A percentile compares a stretch with the other conserved stretches of the same genome.
phyloP scores from a whole-genome alignment of 768 basidiomycete species.

The Termitomyces sp. region DNA sequence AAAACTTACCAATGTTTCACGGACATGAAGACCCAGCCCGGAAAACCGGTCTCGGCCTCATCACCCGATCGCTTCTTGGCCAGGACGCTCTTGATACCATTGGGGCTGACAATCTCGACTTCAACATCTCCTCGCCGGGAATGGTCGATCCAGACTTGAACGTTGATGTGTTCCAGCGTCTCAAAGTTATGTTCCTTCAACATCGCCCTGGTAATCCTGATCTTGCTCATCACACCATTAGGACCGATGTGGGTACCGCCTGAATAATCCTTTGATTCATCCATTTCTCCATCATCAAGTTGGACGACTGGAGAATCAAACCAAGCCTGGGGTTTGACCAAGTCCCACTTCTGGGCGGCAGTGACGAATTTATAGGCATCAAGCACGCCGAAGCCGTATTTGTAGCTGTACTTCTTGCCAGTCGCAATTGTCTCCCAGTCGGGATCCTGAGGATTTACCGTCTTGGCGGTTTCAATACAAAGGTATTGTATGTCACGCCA shows the following conservation, averaged over 20 bases:
- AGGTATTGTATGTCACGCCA: constrained; percentile 98
- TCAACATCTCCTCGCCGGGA: constrained; percentile 86
- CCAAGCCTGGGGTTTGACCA: constrained; percentile 95
- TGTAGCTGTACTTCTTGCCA: constrained; percentile 72
- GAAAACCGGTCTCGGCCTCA: constrained; percentile 61
- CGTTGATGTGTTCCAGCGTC: constrained; percentile 84
- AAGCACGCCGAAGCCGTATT: constrained; percentile 91
- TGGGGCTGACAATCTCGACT: constrained; percentile 83
- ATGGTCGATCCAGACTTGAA: constrained; percentile 91
- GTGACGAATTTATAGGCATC: constrained; percentile 82
- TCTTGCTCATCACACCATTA: constrained; percentile 62
- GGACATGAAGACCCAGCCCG: constrained; percentile 95
- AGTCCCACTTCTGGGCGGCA: constrained; percentile 75
- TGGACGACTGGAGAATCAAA: constrained; percentile 70
- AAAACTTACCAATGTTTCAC: constrained; percentile 92
- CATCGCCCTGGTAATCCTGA: constrained; percentile 65
- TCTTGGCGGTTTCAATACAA: constrained; percentile 67
- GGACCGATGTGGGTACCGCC: constrained; percentile 64
- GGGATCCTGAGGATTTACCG: constrained; percentile 83
- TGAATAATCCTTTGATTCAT: constrained; percentile 42
- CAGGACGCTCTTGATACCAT: constrained; percentile 80
- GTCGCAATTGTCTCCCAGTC: constrained; percentile 86
- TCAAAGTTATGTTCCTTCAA: constrained; percentile 78
- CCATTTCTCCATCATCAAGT: constrained; percentile 56
- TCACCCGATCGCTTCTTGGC: constrained; percentile 71